Evolutionary conservation across 768 basidiomycete genomes (phyloP).

Genomic region (Boletus rufocinnamomeus): DNA sequence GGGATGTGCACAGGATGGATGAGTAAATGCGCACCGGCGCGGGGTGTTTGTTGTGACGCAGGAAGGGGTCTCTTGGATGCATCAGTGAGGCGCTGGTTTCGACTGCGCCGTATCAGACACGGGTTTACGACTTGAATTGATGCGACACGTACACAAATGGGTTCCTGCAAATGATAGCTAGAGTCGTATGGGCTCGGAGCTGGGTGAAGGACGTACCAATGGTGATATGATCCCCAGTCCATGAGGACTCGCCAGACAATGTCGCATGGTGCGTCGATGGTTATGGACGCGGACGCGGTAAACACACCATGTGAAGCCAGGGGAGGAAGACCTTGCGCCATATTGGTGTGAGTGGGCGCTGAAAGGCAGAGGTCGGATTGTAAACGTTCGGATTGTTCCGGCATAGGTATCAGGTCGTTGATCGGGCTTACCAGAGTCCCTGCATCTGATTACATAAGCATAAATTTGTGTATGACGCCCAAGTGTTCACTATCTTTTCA

Average conservation of each 20-base stretch:
- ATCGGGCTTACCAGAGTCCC: no score
- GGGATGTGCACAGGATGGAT: constrained; percentile 60
- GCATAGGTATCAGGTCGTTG: no score
- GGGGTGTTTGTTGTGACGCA: constrained; percentile 48
- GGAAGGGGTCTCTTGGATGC: constrained; percentile 41
- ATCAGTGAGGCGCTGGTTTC: constrained; percentile 49
- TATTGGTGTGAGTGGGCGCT: not conserved
- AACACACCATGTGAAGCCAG: constrained; percentile 47
- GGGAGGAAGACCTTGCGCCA: constrained; percentile 39
- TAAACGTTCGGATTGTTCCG: no score
- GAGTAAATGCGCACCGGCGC: constrained; percentile 47
- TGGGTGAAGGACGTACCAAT: constrained; percentile 50
- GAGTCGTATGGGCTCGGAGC: not conserved
- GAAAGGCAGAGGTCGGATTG: no score
- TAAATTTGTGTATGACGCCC: not conserved
- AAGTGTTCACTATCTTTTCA: no score
- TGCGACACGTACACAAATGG: constrained; percentile 57
- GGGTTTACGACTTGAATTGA: not conserved
- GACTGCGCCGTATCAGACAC: constrained; percentile 36
- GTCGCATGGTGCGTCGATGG: constrained; percentile 63
- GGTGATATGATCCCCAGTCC: constrained; percentile 60
- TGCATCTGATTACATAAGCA: not conserved
- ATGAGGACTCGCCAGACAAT: constrained; percentile 61
- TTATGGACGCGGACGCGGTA: constrained; percentile 43
- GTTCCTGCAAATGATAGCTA: constrained; percentile 49